Evolutionary conservation across 108 stramenopile genomes (phyloP).

Genomic region (Bacterosira constricta): DNA sequence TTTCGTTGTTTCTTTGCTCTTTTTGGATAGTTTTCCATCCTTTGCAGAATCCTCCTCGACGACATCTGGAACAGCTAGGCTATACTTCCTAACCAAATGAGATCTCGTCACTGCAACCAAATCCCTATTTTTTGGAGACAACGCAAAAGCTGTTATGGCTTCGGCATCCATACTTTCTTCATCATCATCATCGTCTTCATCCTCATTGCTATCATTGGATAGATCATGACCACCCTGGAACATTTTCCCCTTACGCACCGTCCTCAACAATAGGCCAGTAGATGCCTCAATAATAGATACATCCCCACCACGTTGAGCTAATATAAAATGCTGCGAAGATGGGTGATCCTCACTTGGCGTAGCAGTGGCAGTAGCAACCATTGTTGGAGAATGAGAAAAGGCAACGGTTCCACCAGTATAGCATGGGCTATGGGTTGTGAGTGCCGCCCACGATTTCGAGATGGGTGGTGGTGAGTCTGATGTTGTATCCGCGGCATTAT

Average conservation of each 20-base stretch:
- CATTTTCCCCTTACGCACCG: constrained; percentile 37
- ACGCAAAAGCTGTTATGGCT: constrained; percentile 76
- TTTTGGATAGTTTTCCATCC: background rate
- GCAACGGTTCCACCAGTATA: constrained; percentile 81
- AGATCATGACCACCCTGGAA: constrained; percentile 19
- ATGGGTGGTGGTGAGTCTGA: constrained; percentile 38
- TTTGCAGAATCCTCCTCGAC: background rate
- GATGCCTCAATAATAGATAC: constrained; percentile 75
- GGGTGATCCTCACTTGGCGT: constrained; percentile 2
- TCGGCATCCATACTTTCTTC: constrained; percentile 77
- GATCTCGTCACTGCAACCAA: constrained; percentile 73
- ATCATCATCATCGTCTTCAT: constrained; percentile 54
- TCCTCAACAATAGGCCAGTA: constrained; percentile 55
- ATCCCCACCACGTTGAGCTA: constrained; percentile 82
- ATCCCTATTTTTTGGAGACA: constrained; percentile 61
- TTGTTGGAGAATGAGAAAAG: constrained; percentile 38
- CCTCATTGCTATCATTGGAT: constrained; percentile 32
- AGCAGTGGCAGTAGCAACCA: background rate
- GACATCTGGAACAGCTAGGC: constrained; percentile 22
- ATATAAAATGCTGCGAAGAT: constrained; percentile 47
- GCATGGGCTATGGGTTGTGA: constrained; percentile 72
- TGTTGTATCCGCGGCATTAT: background rate
- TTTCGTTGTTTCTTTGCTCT: constrained; percentile 1
- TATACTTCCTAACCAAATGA: constrained; percentile 70
- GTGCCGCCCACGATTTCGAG: constrained; percentile 85